Conservation (phyloP, 257 asterid species). For the Vinca minor region DNA sequence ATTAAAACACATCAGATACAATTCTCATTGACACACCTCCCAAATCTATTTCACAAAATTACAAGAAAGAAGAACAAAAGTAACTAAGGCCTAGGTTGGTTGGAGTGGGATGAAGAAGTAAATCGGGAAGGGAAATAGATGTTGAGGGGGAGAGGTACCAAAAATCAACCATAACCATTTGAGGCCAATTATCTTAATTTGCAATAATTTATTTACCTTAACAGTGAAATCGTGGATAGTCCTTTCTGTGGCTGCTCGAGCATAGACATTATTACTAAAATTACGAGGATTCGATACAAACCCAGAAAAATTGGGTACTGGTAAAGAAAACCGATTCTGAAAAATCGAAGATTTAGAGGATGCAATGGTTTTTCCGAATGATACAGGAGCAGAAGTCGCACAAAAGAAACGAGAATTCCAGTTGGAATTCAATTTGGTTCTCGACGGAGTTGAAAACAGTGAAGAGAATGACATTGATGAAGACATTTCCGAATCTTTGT, state of each 20-base stretch:
- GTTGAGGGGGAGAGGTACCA: too few relatives aligned
- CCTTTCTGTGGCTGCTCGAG: constrained; percentile 84
- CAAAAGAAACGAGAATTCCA: constrained; percentile 20
- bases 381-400: constrained; percentile 28
- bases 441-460: constrained; percentile 37
- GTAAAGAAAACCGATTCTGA: constrained; percentile 44
- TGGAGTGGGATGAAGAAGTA: too few relatives aligned
- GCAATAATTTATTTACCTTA: constrained; percentile 33
- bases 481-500: too few relatives aligned
- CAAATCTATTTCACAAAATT: not conserved
- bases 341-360: constrained; percentile 50
- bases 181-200: too few relatives aligned
- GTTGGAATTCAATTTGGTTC: constrained; percentile 21
- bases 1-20: not conserved
- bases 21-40: not conserved
- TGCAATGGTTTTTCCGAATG: constrained; percentile 25
- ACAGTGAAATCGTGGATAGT: constrained; percentile 69
- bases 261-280: constrained; percentile 38
- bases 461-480: constrained; percentile 60
- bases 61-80: not conserved
- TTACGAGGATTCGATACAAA: constrained; percentile 38
- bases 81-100: too few relatives aligned
- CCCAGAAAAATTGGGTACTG: constrained; percentile 33
- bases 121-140: not conserved
- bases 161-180: too few relatives aligned